A percentile compares a stretch with the other conserved stretches of the same genome.
These are phyloP conservation scores for Parathielavia hyrcaniae DNA, from an alignment of 495 filamentous ascomycete species.

Conservation along the genomic window DNA sequence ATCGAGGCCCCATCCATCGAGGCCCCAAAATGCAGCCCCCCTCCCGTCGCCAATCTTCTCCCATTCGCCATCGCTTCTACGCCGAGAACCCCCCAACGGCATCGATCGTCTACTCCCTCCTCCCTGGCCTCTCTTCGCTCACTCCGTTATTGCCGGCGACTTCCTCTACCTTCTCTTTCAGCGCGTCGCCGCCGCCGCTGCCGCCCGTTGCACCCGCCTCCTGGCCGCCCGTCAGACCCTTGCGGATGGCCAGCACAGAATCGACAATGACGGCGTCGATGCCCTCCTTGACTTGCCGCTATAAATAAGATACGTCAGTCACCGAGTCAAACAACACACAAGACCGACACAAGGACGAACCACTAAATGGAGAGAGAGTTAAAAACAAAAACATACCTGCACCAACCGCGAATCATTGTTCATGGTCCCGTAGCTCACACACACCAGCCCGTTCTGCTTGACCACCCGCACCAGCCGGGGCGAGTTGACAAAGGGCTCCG, in stretches of 20 bases:
- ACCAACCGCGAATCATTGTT: conserved; percentile 86
- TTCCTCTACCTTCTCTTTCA: conserved; percentile 12
- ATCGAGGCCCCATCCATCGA: neutral
- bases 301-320: neutral
- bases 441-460: conserved; percentile 88
- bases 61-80: conserved; percentile 7
- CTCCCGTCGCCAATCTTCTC: neutral
- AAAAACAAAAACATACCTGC: conserved; percentile 52
- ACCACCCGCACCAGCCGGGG: conserved; percentile 93
- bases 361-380: neutral
- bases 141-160: conserved; percentile 6
- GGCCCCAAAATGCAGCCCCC: conserved; percentile 2
- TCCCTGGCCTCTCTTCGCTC: neutral
- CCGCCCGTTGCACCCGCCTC: conserved; percentile 7
- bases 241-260: conserved; percentile 71
- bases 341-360: neutral
- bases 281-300: conserved; percentile 88
- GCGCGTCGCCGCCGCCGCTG: conserved; percentile 2
- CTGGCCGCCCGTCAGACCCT: conserved; percentile 40
- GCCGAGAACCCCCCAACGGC: neutral
- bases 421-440: conserved; percentile 83
- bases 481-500: conserved; percentile 76
- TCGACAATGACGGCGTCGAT: conserved; percentile 98
- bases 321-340: neutral
- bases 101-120: neutral